A percentile compares a stretch with the other conserved stretches of the same genome.
phyloP scores from a whole-genome alignment of 1,139 yeast genomes.

The Spencermartinsiella ligniputridi region DNA sequence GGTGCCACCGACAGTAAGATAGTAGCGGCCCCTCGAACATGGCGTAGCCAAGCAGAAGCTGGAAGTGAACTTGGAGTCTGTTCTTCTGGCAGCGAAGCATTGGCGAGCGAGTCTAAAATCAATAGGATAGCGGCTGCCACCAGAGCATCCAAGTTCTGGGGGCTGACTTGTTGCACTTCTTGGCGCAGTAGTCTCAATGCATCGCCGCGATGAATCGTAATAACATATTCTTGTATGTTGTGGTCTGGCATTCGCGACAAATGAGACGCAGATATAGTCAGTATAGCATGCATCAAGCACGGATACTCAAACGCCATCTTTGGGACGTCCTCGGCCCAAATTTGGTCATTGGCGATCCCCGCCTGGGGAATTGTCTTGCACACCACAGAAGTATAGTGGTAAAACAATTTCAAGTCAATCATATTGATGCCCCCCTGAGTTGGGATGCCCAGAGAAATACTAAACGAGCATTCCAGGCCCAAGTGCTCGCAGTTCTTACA shows the following conservation, averaged over 20 bases:
- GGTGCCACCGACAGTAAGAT: conserved; percentile 95
- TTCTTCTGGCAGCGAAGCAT: conserved; percentile 67
- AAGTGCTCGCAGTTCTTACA: conserved; percentile 76
- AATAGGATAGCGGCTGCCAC: conserved; percentile 87
- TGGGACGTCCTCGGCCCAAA: conserved; percentile 88
- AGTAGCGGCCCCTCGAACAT: conserved; percentile 95
- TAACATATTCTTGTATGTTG: conserved; percentile 57
- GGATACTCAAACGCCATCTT: conserved; percentile 84
- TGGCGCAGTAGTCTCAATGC: conserved; percentile 76
- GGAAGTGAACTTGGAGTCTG: conserved; percentile 51
- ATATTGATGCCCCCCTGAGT: conserved; percentile 49
- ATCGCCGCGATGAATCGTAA: conserved; percentile 82
- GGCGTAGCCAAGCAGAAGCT: conserved; percentile 95
- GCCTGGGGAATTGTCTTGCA: conserved; percentile 87
- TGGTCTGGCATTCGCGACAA: conserved; percentile 52
- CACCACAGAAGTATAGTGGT: conserved; percentile 81
- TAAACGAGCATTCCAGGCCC: conserved; percentile 60
- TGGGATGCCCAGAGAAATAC: conserved; percentile 9
- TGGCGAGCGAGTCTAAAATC: conserved; percentile 90
- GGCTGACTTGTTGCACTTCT: conserved; percentile 77
- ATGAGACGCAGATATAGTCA: conserved; percentile 91
- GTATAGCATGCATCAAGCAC: conserved; percentile 82
- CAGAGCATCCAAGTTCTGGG: conserved; percentile 84
- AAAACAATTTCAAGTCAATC: conserved; percentile 74
- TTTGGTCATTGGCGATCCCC: conserved; percentile 79